Conservation (phyloP, 106 monocot genomes). For the Xerophyta viscosa region DNA sequence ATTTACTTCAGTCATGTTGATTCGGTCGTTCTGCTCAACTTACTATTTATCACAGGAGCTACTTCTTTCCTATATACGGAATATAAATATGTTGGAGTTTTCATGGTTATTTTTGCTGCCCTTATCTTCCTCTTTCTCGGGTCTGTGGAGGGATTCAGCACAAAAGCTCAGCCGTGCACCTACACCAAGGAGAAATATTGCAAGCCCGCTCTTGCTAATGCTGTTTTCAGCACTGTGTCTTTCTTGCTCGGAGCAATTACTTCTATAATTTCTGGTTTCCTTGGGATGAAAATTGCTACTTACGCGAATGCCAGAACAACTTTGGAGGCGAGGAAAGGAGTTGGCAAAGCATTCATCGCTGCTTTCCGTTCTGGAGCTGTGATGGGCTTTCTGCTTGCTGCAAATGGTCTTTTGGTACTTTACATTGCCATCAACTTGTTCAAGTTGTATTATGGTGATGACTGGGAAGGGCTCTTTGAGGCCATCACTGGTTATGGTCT, state of each 20-base stretch:
- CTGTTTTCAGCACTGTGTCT: slow-evolving; percentile 42
- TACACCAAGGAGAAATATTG: slow-evolving; percentile 42
- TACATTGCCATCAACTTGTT: slow-evolving; percentile 50
- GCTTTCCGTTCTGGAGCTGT: slow-evolving; percentile 62
- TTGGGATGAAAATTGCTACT: slow-evolving; percentile 68
- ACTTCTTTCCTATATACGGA: slow-evolving; percentile 35
- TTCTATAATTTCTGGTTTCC: slow-evolving; percentile 48
- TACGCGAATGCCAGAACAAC: slow-evolving; percentile 66
- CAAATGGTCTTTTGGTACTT: slow-evolving; percentile 57
- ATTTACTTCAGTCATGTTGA: not conserved
- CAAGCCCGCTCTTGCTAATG: slow-evolving; percentile 65
- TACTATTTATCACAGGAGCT: slow-evolving; percentile 14
- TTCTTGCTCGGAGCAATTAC: slow-evolving; percentile 60
- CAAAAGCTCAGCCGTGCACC: slow-evolving; percentile 48
- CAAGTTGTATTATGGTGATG: slow-evolving; percentile 56
- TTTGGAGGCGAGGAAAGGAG: slow-evolving; percentile 55
- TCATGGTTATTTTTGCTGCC: slow-evolving; percentile 25
- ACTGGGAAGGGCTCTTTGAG: slow-evolving; percentile 68
- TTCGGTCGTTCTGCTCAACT: not conserved
- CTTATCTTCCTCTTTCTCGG: slow-evolving; percentile 35
- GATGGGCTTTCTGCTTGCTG: slow-evolving; percentile 55
- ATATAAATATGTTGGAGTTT: slow-evolving; percentile 30
- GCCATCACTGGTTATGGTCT: slow-evolving; percentile 69
- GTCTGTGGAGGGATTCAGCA: slow-evolving; percentile 36
- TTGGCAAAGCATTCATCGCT: slow-evolving; percentile 55